Base-by-base conservation (phyloP, 352 stramenopile genomes). In the Pythium dissotocum region DNA sequence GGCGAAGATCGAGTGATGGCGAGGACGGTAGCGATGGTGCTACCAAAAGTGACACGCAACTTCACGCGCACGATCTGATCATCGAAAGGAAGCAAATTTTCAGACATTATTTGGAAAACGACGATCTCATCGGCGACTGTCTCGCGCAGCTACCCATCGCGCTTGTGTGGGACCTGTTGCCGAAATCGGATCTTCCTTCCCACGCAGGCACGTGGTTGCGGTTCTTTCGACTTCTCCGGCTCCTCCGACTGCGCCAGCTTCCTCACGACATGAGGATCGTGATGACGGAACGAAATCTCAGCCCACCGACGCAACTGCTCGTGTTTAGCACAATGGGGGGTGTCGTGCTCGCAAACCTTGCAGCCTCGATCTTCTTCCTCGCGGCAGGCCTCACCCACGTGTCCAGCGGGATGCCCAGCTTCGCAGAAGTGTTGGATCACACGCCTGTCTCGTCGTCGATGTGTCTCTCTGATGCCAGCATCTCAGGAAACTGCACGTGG, bases 401-500 rank as follows among this genome's bases (percentile, higher is more conserved):
- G 18, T 16, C 51, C 12, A 35, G 12, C 21, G 40, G 40, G 18
- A 18, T 49, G 40, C 21, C 40, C 9, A 49, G 6, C 40, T 49
- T 49, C 6, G 40, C 2, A 9, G 40, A 18, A n/a, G 40, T 49
- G 12, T 21, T 49, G 2, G 40, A 49, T 21, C 40, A 49, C 14
- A 6, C 40, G 13, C 40, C n/a, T 30, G 59, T 38, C 61, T 51
- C 38, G 53, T 61, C 32, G 13, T 58, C 26, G 54, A 51, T 24
- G 7, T 64, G 58, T 18, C 44, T 55, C 42, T 32, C 40, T 3
- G 58, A 84, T 54, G 80, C 82, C 2, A 84, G 63, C 32, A 21
- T 75, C 0, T 77, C 63, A n/a, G 74, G 74, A 13, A 91, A 89
- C 55, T 91, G 82, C 46, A 87, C 80, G 2, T 91, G 82, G 82